These are phyloP conservation scores for Lotus japonicus DNA, from an alignment of 306 rosid species.

Conservation along the genomic window DNA sequence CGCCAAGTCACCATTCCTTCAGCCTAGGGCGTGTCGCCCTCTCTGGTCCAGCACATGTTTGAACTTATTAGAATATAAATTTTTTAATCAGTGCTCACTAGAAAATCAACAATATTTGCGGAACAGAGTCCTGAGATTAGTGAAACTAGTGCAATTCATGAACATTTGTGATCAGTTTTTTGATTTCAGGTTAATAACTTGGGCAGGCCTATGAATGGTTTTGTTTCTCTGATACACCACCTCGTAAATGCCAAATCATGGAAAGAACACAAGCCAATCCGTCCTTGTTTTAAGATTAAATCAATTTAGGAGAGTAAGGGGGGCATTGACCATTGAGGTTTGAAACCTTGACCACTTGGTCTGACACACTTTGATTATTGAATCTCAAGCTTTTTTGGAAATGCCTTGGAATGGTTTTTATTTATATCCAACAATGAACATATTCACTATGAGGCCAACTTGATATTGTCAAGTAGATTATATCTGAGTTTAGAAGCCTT, in stretches of 20 bases:
- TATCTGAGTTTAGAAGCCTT: not conserved
- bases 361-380: not conserved
- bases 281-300: not conserved
- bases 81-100: not conserved
- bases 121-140: not conserved
- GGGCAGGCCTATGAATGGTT: not conserved
- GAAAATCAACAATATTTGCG: not conserved
- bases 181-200: not conserved
- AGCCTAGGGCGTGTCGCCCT: too few relatives aligned
- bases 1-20: too few relatives aligned
- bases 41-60: too few relatives aligned
- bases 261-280: not conserved
- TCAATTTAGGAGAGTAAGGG: not conserved
- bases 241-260: not conserved
- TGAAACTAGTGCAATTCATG: not conserved
- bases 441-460: not conserved
- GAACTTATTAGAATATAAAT: not conserved
- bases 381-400: not conserved
- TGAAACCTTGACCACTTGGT: not conserved
- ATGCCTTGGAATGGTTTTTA: not conserved
- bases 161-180: not conserved
- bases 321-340: not conserved
- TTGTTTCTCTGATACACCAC: not conserved
- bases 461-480: not conserved
- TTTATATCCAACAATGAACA: slow-evolving; percentile 6